A percentile compares a stretch with the other conserved stretches of the same genome.
Conservation (phyloP, 768 basidiomycete genomes). For the Dentipellis sp. region DNA sequence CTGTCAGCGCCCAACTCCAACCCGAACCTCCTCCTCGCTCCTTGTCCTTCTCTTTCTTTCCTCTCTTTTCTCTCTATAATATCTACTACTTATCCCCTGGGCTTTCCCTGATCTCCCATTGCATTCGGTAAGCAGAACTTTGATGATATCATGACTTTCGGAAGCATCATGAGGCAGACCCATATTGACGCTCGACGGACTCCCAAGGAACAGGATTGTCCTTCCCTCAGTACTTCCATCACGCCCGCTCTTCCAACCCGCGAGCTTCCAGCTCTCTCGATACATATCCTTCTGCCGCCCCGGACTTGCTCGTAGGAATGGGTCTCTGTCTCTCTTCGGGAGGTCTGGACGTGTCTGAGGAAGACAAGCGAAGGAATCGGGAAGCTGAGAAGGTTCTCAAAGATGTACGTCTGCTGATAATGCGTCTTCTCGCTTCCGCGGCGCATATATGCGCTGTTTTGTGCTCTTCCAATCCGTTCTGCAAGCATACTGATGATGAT, state of each 20-base stretch:
- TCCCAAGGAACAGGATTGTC: background rate
- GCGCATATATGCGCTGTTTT: background rate
- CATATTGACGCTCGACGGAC: background rate
- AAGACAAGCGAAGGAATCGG: conserved; percentile 54
- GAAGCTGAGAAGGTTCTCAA: conserved; percentile 73
- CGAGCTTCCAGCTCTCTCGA: background rate
- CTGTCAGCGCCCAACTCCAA: background rate
- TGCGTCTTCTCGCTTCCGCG: conserved; percentile 4
- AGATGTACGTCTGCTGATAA: conserved; percentile 40
- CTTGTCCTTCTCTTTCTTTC: background rate
- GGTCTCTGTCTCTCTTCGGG: conserved; percentile 40
- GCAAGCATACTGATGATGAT: background rate
- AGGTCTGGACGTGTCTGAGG: conserved; percentile 55
- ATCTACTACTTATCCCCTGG: background rate
- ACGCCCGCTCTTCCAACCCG: background rate
- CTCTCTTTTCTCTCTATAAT: background rate
- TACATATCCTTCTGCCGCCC: background rate
- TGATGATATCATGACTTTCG: background rate
- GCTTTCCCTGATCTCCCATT: background rate
- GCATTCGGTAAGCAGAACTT: background rate
- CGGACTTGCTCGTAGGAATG: conserved; percentile 3
- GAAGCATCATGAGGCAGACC: background rate
- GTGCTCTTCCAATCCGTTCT: background rate
- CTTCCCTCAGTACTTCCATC: background rate
- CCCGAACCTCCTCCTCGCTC: background rate